Evolutionary conservation across 192 early-diverging fungal genomes (phyloP), one percentile per base, ranked within the genome.

Genomic region (Podila epigama): DNA sequence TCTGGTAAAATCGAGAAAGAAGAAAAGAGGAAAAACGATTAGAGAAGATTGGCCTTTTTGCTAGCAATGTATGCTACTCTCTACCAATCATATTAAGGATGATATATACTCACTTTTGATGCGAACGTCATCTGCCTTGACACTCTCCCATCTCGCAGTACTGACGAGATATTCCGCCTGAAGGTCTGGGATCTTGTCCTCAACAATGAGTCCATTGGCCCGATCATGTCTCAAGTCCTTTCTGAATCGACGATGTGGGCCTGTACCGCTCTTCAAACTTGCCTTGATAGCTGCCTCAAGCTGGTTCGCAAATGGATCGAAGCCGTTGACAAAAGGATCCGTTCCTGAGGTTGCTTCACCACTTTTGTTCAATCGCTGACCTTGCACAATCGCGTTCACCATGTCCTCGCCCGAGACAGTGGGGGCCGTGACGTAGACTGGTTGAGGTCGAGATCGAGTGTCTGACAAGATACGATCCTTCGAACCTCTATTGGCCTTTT

Each of bases 251-350:
- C 60, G 18, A 7, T 63, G 11, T 34, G 20, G 16, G 6, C 35
- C 18, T 25, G 32, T 35, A 4, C 57, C 13, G 35, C 25, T 59
- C 2, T 57, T 16, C 25, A 58, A 3, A 32, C 66, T 63, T 2
- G 73, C 73, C 22, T 68, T 48, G 16, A 77, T 77, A 3, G 73
- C 73, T n/a, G 66, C 65, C 20, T 77, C 66, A 4, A 77, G 61
- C 31, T 68, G 66, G n/a, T 77, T 77, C 4, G 73, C 73, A n/a
- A 77, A 77, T 0, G 73, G 70, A 51, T 75, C 70, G 2, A 58
- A 50, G 1, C 50, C 63, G 9, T 66, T 75, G 7, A 33, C 48
- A 33, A 75, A 75, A n/a, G 70, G 73, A 42, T 77, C 73, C 2
- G 15, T 29, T 0, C 18, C 44, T 22, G 44, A 34, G n/a, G 11